Evolutionary conservation across 106 monocot genomes (phyloP).

Genomic region (Platanthera guangdongensis): DNA sequence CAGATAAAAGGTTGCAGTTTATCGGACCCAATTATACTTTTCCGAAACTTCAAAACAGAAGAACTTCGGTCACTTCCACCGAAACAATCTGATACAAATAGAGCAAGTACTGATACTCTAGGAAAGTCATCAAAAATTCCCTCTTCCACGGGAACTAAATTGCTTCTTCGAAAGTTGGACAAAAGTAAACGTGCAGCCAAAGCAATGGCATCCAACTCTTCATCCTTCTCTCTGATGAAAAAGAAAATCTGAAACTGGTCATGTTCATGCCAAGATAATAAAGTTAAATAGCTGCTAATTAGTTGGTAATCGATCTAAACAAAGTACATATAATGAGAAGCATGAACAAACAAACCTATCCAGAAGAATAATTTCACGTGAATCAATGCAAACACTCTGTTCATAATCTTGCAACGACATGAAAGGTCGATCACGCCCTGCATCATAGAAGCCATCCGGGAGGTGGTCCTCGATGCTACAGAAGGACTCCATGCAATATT

Average conservation of each 20-base stretch:
- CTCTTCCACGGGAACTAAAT: constrained; percentile 21
- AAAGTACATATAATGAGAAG: background rate
- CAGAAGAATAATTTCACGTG: constrained; percentile 91
- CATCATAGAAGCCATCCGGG: constrained; percentile 99
- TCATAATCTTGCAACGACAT: constrained; percentile 64
- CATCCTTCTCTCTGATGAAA: constrained; percentile 59
- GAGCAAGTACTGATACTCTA: constrained; percentile 81
- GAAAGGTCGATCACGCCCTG: constrained; percentile 79
- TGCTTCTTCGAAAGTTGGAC: constrained; percentile 40
- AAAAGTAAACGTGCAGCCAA: constrained; percentile 66
- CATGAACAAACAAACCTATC: constrained; percentile 57
- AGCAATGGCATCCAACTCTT: constrained; percentile 82
- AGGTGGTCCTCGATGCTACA: constrained; percentile 72
- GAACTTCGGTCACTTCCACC: constrained; percentile 79
- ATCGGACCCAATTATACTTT: constrained; percentile 41
- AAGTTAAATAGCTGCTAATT: constrained; percentile 1
- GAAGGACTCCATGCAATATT: constrained; percentile 72
- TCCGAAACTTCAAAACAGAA: constrained; percentile 41
- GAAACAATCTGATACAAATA: constrained; percentile 96
- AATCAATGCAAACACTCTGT: constrained; percentile 38
- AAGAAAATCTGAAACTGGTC: constrained; percentile 5
- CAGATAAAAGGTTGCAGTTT: constrained; percentile 84
- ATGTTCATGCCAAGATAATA: constrained; percentile 1
- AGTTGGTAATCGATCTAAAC: constrained; percentile 3
- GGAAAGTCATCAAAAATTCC: constrained; percentile 35